Evolutionary conservation across 208 protist genomes (phyloP), one percentile per base, ranked within the genome.

Genomic region (Angomonas deanei): DNA sequence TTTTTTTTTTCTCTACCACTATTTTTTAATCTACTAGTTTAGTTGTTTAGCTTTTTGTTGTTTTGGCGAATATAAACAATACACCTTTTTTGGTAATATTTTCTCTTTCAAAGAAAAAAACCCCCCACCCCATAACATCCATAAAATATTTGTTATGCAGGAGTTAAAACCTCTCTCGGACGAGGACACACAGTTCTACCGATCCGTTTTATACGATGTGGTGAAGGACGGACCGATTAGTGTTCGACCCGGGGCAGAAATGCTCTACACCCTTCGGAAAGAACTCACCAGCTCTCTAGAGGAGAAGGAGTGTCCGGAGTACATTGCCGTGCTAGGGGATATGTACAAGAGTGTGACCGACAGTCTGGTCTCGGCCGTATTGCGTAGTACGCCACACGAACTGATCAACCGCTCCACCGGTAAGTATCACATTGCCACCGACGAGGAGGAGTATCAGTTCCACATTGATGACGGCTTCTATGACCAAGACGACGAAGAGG

Each of bases 271-370:
- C 11, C 66, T 96, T 5, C 72, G 83, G 27, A 91, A 84, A 48
- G 86, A 96, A 66, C 62, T 96, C 3, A 70, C 88, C 1, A 73
- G 77, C n/a, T 82, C 82, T 0, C 62, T 80, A 39, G 74, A 92
- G 38, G 70, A 74, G 31, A 65, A 57, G 23, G 85, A 91, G 42
- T 81, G 68, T 31, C 62, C 50, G 3, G 85, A 92, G 69, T 96
- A 93, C 69, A 72, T 66, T 30, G 55, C 70, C 34, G 81, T 77
- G 15, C 61, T 93, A 21, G 75, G 70, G 0, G 82, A 92, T 57
- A 72, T 96, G 26, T 91, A 91, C 66, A 96, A 93, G 71, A 75
- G 79, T 1, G 84, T 93, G 23, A 86, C 76, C 46, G 89, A 96
- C 66, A 89, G 77, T 27, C 71, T 96, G 27, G 73, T 93, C 2